Evolutionary conservation across 2,329 filamentous ascomycete genomes (phyloP).

Genomic region (Boeremia lycopersici): DNA sequence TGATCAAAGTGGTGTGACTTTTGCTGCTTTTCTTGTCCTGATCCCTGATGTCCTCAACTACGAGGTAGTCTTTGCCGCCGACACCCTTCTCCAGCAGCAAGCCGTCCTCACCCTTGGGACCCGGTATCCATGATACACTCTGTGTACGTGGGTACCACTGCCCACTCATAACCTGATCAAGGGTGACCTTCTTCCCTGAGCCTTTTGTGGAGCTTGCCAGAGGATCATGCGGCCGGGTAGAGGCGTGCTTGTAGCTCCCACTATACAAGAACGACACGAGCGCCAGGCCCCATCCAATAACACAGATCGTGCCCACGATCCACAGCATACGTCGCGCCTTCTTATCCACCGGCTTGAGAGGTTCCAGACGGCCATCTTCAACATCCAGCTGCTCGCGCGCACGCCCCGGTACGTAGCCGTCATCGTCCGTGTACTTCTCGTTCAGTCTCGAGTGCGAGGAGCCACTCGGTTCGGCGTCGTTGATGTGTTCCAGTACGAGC

Average conservation of each 20-base stretch:
- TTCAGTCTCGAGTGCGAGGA: slow-evolving; percentile 33
- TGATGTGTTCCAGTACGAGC: slow-evolving; percentile 77
- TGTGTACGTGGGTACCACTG: slow-evolving; percentile 69
- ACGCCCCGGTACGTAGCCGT: slow-evolving; percentile 50
- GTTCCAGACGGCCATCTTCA: slow-evolving; percentile 56
- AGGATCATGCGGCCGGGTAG: slow-evolving; percentile 70
- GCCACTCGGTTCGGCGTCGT: slow-evolving; percentile 57
- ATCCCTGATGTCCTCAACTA: slow-evolving; percentile 82
- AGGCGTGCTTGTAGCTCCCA: slow-evolving; percentile 69
- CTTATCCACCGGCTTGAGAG: slow-evolving; percentile 64
- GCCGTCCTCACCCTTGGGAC: slow-evolving; percentile 79
- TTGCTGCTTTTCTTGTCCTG: slow-evolving; percentile 49
- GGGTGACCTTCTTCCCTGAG: slow-evolving; percentile 72
- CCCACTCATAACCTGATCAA: slow-evolving; percentile 72
- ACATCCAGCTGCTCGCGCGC: slow-evolving; percentile 58
- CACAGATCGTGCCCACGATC: slow-evolving; percentile 64
- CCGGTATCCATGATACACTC: slow-evolving; percentile 76
- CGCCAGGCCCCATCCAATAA: slow-evolving; percentile 71
- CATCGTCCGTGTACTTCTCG: slow-evolving; percentile 50
- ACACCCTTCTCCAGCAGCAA: slow-evolving; percentile 76
- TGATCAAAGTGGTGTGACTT: slow-evolving; percentile 75
- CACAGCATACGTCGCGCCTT: slow-evolving; percentile 68
- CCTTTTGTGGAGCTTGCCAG: slow-evolving; percentile 66
- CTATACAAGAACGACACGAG: slow-evolving; percentile 69
- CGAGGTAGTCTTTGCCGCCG: slow-evolving; percentile 70